These are phyloP conservation scores for Juglanconis sp. DNA, from an alignment of 2,329 filamentous ascomycete species.

Conservation along the genomic window DNA sequence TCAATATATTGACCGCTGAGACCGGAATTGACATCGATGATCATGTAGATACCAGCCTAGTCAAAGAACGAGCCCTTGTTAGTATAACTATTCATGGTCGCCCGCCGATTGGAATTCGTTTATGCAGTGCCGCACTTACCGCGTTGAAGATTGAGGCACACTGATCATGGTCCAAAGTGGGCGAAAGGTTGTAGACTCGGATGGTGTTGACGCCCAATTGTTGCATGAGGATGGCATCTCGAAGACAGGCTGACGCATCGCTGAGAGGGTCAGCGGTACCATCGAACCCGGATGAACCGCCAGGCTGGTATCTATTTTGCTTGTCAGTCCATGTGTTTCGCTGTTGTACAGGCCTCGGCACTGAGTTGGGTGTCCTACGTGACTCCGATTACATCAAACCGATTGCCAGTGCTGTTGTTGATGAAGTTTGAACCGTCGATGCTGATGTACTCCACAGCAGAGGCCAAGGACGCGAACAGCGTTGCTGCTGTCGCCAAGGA, in stretches of 20 bases:
- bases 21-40: constrained; percentile 61
- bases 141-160: constrained; percentile 61
- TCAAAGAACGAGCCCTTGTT: neutral
- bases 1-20: constrained; percentile 50
- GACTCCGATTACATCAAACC: constrained; percentile 59
- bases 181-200: constrained; percentile 61
- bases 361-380: constrained; percentile 29
- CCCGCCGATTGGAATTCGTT: neutral
- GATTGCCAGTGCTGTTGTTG: constrained; percentile 50
- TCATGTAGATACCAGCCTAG: constrained; percentile 34
- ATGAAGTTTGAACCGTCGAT: constrained; percentile 39
- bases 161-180: constrained; percentile 57
- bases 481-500: constrained; percentile 14
- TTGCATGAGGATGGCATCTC: constrained; percentile 57
- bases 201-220: constrained; percentile 58
- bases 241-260: constrained; percentile 41
- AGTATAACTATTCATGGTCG: neutral
- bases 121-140: neutral
- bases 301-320: constrained; percentile 52
- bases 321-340: neutral
- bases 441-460: constrained; percentile 13
- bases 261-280: constrained; percentile 32
- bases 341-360: no score
- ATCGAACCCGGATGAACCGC: constrained; percentile 56
- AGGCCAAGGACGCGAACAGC: constrained; percentile 17